Base-by-base conservation (phyloP, 139 green algal genomes). In the Chlamydomonas sp. region DNA sequence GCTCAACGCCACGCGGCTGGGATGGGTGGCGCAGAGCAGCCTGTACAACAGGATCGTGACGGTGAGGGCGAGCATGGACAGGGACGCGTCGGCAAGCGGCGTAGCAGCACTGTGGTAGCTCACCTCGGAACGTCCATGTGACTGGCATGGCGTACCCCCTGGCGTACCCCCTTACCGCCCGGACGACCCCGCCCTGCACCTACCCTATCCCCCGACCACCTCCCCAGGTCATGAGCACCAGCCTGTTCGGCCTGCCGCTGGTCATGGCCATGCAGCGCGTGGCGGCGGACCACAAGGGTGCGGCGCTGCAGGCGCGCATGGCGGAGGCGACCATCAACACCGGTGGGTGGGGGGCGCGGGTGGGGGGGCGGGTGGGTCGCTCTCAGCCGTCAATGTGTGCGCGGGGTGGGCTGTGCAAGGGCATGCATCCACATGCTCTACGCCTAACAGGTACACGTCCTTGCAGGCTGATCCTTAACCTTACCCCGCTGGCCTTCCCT, bases 1-100 rank as follows among this genome's bases (percentile, higher is more conserved):
- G 73, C 3, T 82, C 31, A 88, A 68, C 20, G 63, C 63, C n/a
- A 61, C 83, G 16, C 68, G 77, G 73, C 73, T 88, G 73, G 83
- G 73, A 4, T 81, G 68, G 17, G 83, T 88, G 83, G n/a, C 68
- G 82, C 82, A 86, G 69, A 14, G 57, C 2, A 49, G 15, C 5
- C 62, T 86, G 17, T 86, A 86, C 69, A 73, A 10, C 1, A 62
- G 73, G 59, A 68, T 86, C 4, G 59, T 63, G 3, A 8, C 62
- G 20, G 72, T 87, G n/a, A 68, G 82, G 12, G 31, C 16, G 66
- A 14, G 66, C 66, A 10, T 71, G 66, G 66, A 71, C 66, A 49
- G 31, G 31, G 31, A 49, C 31, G 31, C 31, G 31, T 49, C 31
- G 31, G 31, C 31, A 49, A 49, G 31, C 31, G 31, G 31, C 31